Base-by-base conservation (phyloP, 768 basidiomycete genomes). In the Rhodocollybia butyracea region DNA sequence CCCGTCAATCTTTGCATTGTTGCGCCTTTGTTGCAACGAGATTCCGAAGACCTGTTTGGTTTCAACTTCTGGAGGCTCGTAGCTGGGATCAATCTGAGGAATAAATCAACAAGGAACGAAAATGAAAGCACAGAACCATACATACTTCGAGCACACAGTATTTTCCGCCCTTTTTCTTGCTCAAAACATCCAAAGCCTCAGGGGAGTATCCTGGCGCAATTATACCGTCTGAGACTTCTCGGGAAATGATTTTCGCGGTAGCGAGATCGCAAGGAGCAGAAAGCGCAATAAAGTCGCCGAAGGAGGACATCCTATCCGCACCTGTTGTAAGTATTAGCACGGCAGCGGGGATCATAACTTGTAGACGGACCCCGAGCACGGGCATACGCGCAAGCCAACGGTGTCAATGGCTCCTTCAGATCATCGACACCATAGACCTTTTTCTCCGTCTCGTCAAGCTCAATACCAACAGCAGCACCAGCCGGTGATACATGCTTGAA, bases 401-500 rank as follows among this genome's bases (percentile, higher is more conserved):
- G 85, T 0, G 94, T 94, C 29, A 99, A 76, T 24, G 88, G 79
- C 65, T 92, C 91, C 66, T 94, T 95, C 56, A 98, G 77, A 63
- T 98, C 97, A 34, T 98, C 94, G 0, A 97, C 95, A 2, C 94
- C 96, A 60, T 98, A 98, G 1, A 98, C 95, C 63, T 89, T 86
- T 66, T 94, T 92, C 72, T 98, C 95, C 0, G 78, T 81, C 27
- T 90, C 87, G 61, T 85, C 79, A 41, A 99, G 79, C 65, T 83
- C 83, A 54, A 97, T 68, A 22, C 94, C 96, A 12, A 98, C 91
- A 26, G 95, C 97, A 5, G 91, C 94, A 48, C 97, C 97, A 2
- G 97, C 97, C 11, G 97, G 97, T 17, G 96, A 98, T 57, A 99
- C 97, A 66, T 99, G 97, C 75, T 99, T 99, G 86, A 98, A 99